Evolutionary conservation across 192 early-diverging fungal species (phyloP).

Genomic region (Coemansia sp.): DNA sequence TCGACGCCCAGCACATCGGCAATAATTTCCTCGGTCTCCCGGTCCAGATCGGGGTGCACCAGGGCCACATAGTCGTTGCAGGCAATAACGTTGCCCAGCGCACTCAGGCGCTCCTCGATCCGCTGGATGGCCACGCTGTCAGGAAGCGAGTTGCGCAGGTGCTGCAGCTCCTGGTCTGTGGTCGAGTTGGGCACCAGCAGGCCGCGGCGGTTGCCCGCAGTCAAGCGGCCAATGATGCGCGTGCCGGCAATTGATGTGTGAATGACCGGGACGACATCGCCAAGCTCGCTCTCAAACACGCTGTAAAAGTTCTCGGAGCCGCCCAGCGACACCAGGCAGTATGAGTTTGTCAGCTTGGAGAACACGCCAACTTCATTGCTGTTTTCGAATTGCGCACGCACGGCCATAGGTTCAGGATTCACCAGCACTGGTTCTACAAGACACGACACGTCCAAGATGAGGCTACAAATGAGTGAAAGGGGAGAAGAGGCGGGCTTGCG

Average conservation of each 20-base stretch:
- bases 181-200: slow-evolving; percentile 92
- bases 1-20: slow-evolving; percentile 96
- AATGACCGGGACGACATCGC: slow-evolving; percentile 92
- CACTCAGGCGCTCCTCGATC: slow-evolving; percentile 95
- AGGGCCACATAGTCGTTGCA: slow-evolving; percentile 99
- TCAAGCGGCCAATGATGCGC: slow-evolving; percentile 92
- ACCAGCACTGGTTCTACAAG: background rate
- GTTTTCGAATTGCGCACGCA: slow-evolving; percentile 96
- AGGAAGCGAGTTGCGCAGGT: slow-evolving; percentile 92
- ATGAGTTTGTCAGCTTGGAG: slow-evolving; percentile 94
- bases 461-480: background rate
- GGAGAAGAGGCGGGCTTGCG: background rate
- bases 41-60: slow-evolving; percentile 96
- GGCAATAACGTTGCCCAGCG: slow-evolving; percentile 97
- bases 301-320: slow-evolving; percentile 99
- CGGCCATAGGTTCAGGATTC: slow-evolving; percentile 22
- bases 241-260: slow-evolving; percentile 97
- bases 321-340: slow-evolving; percentile 94
- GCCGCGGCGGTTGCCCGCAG: slow-evolving; percentile 90
- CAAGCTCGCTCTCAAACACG: slow-evolving; percentile 87
- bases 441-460: background rate
- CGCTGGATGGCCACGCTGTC: slow-evolving; percentile 91
- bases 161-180: slow-evolving; percentile 97
- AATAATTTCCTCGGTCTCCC: slow-evolving; percentile 99
- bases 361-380: slow-evolving; percentile 99